These are phyloP conservation scores for Acacia acuminata DNA, from an alignment of 306 rosid genomes.

Conservation along the genomic window DNA sequence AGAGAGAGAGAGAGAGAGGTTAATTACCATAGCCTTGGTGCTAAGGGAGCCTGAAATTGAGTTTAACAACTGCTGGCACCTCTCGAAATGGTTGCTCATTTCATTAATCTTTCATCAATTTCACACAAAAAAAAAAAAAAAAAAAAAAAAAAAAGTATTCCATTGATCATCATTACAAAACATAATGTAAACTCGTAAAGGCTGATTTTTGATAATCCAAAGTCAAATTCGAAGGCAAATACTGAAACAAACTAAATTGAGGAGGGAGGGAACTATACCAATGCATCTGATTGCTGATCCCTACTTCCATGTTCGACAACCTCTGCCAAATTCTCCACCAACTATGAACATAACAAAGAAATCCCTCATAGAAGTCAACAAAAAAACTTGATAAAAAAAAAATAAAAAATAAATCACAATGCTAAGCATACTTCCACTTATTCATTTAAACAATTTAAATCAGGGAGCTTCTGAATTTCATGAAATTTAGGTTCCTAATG, in stretches of 20 bases:
- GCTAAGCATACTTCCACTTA: neutral
- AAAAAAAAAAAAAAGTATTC: constrained; percentile 1
- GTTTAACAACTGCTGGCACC: constrained; percentile 84
- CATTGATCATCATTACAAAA: neutral
- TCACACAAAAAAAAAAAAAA: too few species aligned
- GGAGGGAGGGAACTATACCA: constrained; percentile 42
- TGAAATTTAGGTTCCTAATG: neutral
- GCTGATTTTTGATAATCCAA: neutral
- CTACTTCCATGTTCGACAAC: constrained; percentile 70
- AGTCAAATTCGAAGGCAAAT: neutral
- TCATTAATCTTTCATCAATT: constrained; percentile 60
- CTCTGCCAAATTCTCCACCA: constrained; percentile 87
- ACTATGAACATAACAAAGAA: constrained; percentile 43
- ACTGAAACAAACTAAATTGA: neutral
- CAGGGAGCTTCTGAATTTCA: neutral
- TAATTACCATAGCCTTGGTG: constrained; percentile 83
- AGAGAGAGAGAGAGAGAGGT: neutral
- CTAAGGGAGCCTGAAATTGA: constrained; percentile 78
- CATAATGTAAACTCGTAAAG: neutral
- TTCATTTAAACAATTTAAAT: neutral
- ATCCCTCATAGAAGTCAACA: neutral
- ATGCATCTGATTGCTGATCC: constrained; percentile 83
- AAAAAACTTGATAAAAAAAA: neutral
- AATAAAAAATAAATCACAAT: too few species aligned
- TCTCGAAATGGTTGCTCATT: constrained; percentile 79